Evolutionary conservation across 2,329 filamentous ascomycete species (phyloP).

Genomic region (Beauveria australis): DNA sequence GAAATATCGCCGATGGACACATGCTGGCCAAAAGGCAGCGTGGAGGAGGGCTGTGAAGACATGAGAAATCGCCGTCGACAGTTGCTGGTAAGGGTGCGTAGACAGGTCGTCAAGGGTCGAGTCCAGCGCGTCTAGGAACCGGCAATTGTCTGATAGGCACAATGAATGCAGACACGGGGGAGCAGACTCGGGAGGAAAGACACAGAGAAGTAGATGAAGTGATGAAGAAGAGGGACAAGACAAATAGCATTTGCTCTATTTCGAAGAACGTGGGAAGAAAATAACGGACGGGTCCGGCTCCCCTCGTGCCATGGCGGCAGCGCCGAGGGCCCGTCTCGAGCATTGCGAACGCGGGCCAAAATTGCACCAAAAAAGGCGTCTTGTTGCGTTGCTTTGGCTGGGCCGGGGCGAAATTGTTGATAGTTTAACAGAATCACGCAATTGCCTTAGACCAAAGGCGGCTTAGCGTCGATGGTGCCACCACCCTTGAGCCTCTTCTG

Average conservation of each 20-base stretch:
- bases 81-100: neutral
- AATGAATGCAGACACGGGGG: neutral
- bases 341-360: conserved; percentile 11
- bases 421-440: conserved; percentile 32
- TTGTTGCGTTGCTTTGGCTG: neutral
- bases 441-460: conserved; percentile 25
- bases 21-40: conserved; percentile 48
- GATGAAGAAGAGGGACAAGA: neutral
- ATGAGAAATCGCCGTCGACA: conserved; percentile 15
- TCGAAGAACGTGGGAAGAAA: neutral
- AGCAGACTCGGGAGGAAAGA: neutral
- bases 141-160: neutral
- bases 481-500: conserved; percentile 2
- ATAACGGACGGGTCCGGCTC: neutral
- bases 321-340: conserved; percentile 2
- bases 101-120: neutral
- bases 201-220: neutral
- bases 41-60: conserved; percentile 38
- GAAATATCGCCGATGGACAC: conserved; percentile 55
- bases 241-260: conserved; percentile 4
- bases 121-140: neutral
- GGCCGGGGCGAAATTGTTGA: conserved; percentile 25
- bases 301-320: neutral
- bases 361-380: conserved; percentile 15
- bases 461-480: conserved; percentile 20